Base-by-base conservation (phyloP, 441 rosid genomes). In the Gossypium trilobum region DNA sequence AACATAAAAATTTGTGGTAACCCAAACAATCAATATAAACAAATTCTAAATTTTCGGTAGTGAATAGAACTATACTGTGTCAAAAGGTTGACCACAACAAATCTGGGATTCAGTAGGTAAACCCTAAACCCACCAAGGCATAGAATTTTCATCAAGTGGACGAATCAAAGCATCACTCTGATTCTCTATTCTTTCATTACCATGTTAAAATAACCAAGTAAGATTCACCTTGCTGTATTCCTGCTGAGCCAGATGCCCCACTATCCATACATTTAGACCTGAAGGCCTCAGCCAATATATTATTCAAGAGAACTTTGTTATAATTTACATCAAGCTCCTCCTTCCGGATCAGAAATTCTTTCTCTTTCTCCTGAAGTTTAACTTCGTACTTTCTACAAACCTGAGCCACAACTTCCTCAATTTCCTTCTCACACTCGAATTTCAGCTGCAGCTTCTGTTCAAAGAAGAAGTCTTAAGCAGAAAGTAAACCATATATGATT, bases 271-370 rank as follows among this genome's bases (percentile, higher is more conserved):
- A 91, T 80, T 90, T 92, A 54, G 78, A 80, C 77, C 86, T 78
- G 82, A 90, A 88, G 10, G 88, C 91, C 55, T 82, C 90, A 0
- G 97, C 91, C 85, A 94, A 82, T 57, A 89, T 80, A 86, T 83
- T 89, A 82, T 83, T 89, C 90, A 84, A 84, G 61, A 74, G 46
- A 73, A 88, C 81, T 77, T 74, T 81, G 68, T 72, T 61, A 72
- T 64, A 76, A 62, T 72, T 77, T 58, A 68, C 36, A 20, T 86
- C 91, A 31, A 88, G 65, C 75, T 89, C 84, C 66, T 72, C 79
- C 65, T 70, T 80, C 78, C 68, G 85, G n/a, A n/a, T 29, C 9
- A 73, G 44, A 71, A 82, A 85, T 68, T 82, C 89, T 16, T 78
- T 73, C 73, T 89, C 97, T 39, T 54, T 31, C 75, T 85, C 91